Percentiles rank a stretch among this genome's conserved stretches.
phyloP scores from a whole-genome alignment of 2,329 filamentous ascomycete species.

The Alternaria arbusti region DNA sequence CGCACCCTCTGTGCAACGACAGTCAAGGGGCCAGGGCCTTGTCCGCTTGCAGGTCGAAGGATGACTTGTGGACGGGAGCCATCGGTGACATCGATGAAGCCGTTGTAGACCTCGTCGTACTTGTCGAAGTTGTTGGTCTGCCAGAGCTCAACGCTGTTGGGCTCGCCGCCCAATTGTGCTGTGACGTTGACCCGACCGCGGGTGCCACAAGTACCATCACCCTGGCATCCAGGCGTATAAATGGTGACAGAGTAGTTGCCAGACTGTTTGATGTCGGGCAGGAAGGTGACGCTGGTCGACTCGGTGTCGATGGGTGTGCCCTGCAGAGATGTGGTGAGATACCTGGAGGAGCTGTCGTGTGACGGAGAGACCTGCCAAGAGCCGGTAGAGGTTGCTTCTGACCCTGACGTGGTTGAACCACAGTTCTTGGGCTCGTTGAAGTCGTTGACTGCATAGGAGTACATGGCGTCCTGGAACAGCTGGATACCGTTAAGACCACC shows the following conservation, averaged over 20 bases:
- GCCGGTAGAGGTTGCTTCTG: conserved; percentile 70
- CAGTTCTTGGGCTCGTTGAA: conserved; percentile 91
- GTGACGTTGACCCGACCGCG: conserved; percentile 86
- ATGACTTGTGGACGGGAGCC: conserved; percentile 83
- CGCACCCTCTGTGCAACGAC: conserved; percentile 89
- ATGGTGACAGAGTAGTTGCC: conserved; percentile 91
- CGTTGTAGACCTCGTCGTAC: conserved; percentile 90
- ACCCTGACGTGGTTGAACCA: conserved; percentile 63
- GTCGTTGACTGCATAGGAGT: conserved; percentile 79
- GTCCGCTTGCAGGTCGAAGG: conserved; percentile 70
- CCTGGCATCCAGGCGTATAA: conserved; percentile 88
- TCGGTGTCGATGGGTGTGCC: conserved; percentile 61
- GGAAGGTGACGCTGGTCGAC: conserved; percentile 75
- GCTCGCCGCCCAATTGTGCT: conserved; percentile 64
- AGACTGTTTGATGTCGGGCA: conserved; percentile 82
- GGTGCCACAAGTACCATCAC: conserved; percentile 76
- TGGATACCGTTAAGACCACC: conserved; percentile 87
- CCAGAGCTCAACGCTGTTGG: conserved; percentile 68
- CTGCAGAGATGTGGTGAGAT: conserved; percentile 72
- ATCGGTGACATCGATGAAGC: conserved; percentile 78
- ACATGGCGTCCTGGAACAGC: conserved; percentile 84
- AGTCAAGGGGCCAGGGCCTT: conserved; percentile 64
- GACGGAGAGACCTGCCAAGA: conserved; percentile 76
- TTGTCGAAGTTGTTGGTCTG: conserved; percentile 98
- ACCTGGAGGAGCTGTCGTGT: conserved; percentile 73